Evolutionary conservation across 139 green algal genomes (phyloP).

Genomic region (Chlamydomonas incerta): DNA sequence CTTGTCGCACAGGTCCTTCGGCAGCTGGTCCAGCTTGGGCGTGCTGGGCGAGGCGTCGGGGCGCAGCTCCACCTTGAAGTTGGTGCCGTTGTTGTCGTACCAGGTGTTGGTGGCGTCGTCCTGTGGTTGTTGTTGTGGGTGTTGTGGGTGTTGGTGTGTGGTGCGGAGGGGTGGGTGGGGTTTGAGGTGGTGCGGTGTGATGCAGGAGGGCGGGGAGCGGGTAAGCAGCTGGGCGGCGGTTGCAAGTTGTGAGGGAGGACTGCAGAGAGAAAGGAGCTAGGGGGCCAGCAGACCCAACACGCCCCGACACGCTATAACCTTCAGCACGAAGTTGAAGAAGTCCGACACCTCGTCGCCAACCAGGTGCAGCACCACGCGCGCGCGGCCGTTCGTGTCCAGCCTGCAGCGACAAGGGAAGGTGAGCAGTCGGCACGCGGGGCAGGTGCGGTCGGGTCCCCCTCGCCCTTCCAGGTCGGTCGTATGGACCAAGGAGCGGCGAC

Average conservation of each 20-base stretch:
- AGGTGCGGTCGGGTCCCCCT: too few relatives aligned
- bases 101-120: slow-evolving; percentile 84
- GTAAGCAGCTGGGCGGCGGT: too few relatives aligned
- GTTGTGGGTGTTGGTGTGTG: slow-evolving; percentile 67
- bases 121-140: slow-evolving; percentile 77
- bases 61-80: slow-evolving; percentile 87
- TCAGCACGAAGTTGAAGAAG: slow-evolving; percentile 95
- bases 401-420: background rate
- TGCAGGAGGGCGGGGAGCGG: too few relatives aligned
- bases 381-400: background rate
- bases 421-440: too few relatives aligned
- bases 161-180: too few relatives aligned
- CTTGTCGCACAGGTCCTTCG: slow-evolving; percentile 92
- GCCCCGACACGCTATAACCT: too few relatives aligned
- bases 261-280: too few relatives aligned
- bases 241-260: too few relatives aligned
- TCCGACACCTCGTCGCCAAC: slow-evolving; percentile 79
- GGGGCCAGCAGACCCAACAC: too few relatives aligned
- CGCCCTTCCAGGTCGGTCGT: too few relatives aligned
- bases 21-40: slow-evolving; percentile 65
- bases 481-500: too few relatives aligned
- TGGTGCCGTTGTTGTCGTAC: slow-evolving; percentile 85
- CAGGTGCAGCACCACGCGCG: slow-evolving; percentile 70
- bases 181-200: too few relatives aligned
- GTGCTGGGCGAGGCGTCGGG: background rate